Evolutionary conservation across 345 rosid genomes (phyloP), one percentile per base, ranked within the genome.

Genomic region (Linum tenue): DNA sequence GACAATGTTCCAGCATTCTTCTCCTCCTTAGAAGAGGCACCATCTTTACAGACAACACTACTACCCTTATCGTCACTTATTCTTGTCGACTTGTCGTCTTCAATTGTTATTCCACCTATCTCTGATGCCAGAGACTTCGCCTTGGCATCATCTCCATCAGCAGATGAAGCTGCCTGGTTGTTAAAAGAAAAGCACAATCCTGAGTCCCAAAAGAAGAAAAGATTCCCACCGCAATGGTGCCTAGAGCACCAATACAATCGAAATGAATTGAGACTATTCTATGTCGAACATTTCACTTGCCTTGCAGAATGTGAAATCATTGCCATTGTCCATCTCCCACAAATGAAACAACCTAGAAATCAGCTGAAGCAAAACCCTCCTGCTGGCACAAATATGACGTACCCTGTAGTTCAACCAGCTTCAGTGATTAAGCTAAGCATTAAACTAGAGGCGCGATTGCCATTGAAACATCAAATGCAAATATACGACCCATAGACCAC

Each of bases 261-360:
- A 40, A 62, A n/a, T 9, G 6, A 39, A 39, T n/a, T 62, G 10
- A 22, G 42, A 55, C 8, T 9, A 64, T 7, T 14, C 8, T 57
- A 56, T 14, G 17, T 17, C 38, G 2, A 67, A 42, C 22, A 39
- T 51, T 16, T 22, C 53, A 72, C 81, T 78, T 76, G 64, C 90
- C 90, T 70, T 79, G 66, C 87, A 83, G 71, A 85, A 87, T 22
- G 88, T 87, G 82, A 85, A 87, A 71, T 78, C 88, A 72, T 70
- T 1, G 31, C 72, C 85, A 39, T 66, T 58, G 36, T 76, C 79
- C 91, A 82, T 83, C 62, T 55, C 36, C 38, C 56, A 38, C 4
- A 65, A 55, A 7, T 31, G 7, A 36, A 65, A 17, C 55, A 35
- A 58, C 41, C 56, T 64, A 15, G 7, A 16, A 70, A 17, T 60